Evolutionary conservation across 805 yeast genomes (phyloP).

Genomic region (Candida piceae): DNA sequence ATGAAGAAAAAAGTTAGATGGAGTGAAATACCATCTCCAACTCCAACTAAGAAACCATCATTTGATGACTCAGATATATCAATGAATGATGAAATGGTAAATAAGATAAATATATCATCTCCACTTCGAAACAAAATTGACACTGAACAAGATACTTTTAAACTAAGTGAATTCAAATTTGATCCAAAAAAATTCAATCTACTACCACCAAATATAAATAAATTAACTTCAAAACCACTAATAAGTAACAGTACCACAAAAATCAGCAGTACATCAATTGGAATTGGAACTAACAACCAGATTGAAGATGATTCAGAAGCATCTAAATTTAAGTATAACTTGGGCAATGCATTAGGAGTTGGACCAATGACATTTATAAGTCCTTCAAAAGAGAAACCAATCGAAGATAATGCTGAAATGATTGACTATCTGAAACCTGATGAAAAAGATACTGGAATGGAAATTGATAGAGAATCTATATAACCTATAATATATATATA

Average conservation of each 20-base stretch:
- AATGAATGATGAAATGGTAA: constrained; percentile 10
- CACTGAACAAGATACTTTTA: too few species aligned
- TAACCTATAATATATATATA: too few species aligned
- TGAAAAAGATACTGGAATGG: background rate
- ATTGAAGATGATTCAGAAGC: background rate
- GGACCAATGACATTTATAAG: background rate
- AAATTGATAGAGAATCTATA: too few species aligned
- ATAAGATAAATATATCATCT: constrained; percentile 8
- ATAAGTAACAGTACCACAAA: background rate
- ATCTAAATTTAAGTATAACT: background rate
- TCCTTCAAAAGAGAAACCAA: background rate
- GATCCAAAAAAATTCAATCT: constrained; percentile 3
- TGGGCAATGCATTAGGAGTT: background rate
- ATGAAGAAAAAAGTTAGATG: constrained; percentile 38
- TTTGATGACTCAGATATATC: constrained; percentile 17
- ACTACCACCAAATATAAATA: background rate
- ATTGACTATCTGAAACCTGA: background rate
- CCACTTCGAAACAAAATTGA: constrained; percentile 1
- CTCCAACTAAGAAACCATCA: constrained; percentile 10
- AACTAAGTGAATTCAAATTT: constrained; percentile 4
- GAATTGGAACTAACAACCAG: background rate
- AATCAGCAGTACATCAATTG: background rate
- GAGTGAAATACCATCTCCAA: constrained; percentile 39
- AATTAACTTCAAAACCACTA: background rate
- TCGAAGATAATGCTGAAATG: background rate